Base-by-base conservation (phyloP, 306 rosid species). In the Begonia peltatifolia region DNA sequence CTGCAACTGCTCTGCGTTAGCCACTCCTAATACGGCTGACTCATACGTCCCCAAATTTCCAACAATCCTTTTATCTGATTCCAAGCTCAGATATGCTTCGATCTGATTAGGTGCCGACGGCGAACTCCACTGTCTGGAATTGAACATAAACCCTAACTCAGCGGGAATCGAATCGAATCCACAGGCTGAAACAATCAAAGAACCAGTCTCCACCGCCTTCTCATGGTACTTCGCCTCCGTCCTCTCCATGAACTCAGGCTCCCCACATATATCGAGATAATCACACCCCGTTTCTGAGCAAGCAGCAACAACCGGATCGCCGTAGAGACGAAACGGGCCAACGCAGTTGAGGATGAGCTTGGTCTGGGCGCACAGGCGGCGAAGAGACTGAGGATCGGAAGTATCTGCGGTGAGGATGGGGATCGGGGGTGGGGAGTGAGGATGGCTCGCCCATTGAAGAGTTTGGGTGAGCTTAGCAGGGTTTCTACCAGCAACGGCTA, bases 161-260 rank as follows among this genome's bases (percentile, higher is more conserved):
- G 97, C 97, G 9, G 97, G 93, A 67, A 89, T 68, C 3, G 95
- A 89, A 46, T 89, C 95, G 15, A 89, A 89, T 73, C 95, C 97
- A 60, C 95, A 89, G 6, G 89, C 97, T 12, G 87, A 80, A 46
- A 89, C 59, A 57, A 84, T 76, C 84, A 89, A 69, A 16, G 87
- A 58, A 1, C 87, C 89, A 0, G 30, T 68, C 59, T 82, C 60
- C 38, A 57, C 13, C 0, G 83, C 78, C 58, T 9, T 47, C 6
- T 58, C 77, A 11, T 78, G 84, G 60, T 71, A 71, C 47, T 60
- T 55, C 0, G 69, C 77, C 60, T 80, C 93, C 61, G 77, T 66
- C 46, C 79, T 77, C 62, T 82, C 95, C 95, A 84, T 84, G 69
- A 89, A 89, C 73, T 84, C 97, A 3, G 90, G 54, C 80, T 84